These are phyloP conservation scores for Claviceps pusilla DNA, from an alignment of 2,329 filamentous ascomycete genomes.

Conservation along the genomic window DNA sequence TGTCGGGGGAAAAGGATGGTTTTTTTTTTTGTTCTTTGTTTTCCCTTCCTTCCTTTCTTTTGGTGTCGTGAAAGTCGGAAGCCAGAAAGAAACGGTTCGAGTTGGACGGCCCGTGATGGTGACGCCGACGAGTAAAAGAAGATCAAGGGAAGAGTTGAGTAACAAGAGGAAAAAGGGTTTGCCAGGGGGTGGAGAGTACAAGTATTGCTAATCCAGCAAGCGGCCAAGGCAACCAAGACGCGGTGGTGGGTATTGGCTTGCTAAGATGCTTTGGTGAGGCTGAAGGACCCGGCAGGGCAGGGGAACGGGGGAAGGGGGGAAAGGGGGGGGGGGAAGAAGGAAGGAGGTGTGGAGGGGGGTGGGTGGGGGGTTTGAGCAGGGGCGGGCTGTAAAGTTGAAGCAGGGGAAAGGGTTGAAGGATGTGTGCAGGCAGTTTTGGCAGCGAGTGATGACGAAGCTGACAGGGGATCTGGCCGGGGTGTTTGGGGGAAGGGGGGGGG, in stretches of 20 bases:
- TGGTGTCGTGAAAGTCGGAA: background rate
- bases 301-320: background rate
- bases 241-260: background rate
- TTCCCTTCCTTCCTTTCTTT: too few species aligned
- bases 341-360: too few species aligned
- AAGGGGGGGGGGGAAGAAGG: background rate
- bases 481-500: background rate
- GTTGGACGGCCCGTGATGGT: constrained; percentile 10
- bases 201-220: constrained; percentile 4
- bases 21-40: too few species aligned
- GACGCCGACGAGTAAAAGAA: constrained; percentile 1
- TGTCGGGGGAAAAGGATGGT: background rate
- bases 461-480: background rate
- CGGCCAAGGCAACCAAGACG: constrained; percentile 1
- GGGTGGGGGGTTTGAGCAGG: background rate
- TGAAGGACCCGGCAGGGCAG: constrained; percentile 6
- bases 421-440: background rate
- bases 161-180: constrained; percentile 1
- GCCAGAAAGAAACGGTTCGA: background rate
- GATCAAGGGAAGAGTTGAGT: constrained; percentile 6
- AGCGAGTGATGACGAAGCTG: background rate
- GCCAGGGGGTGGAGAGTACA: constrained; percentile 6
- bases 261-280: constrained; percentile 4
- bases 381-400: background rate
- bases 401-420: background rate